These are phyloP conservation scores for Acidomyces sp. DNA, from an alignment of 495 filamentous ascomycete species.

Conservation along the genomic window DNA sequence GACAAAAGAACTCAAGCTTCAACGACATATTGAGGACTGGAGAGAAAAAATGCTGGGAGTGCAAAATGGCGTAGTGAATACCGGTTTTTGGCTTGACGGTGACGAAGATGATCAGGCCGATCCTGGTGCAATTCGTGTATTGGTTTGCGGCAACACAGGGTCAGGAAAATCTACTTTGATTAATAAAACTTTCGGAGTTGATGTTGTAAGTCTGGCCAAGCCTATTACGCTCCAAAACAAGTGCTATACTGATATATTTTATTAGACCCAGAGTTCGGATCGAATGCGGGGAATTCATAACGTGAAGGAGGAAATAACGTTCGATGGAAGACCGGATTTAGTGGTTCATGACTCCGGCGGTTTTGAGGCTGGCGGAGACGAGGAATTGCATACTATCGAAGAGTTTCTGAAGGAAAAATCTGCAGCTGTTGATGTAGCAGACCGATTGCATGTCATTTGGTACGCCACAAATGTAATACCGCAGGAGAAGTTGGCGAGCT, in stretches of 20 bases:
- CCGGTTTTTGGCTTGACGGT: constrained; percentile 13
- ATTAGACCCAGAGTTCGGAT: constrained; percentile 11
- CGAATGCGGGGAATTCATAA: constrained; percentile 19
- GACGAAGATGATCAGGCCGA: constrained; percentile 5
- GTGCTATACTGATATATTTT: neutral
- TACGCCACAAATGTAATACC: too few relatives aligned
- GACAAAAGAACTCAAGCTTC: constrained; percentile 18
- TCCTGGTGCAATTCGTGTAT: constrained; percentile 22
- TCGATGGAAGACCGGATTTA: constrained; percentile 19
- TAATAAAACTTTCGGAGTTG: constrained; percentile 28
- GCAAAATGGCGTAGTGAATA: constrained; percentile 3
- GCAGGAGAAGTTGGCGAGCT: too few relatives aligned
- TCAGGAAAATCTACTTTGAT: constrained; percentile 30
- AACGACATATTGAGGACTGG: constrained; percentile 13
- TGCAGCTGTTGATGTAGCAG: constrained; percentile 10
- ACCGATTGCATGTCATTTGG: constrained; percentile 22
- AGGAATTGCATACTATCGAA: constrained; percentile 15
- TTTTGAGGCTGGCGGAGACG: constrained; percentile 23
- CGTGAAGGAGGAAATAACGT: constrained; percentile 16
- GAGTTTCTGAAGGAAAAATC: constrained; percentile 21
- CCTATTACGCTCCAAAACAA: neutral
- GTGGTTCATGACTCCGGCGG: constrained; percentile 25
- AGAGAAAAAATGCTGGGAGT: constrained; percentile 13
- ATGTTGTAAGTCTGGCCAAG: constrained; percentile 11
- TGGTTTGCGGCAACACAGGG: constrained; percentile 29